Percentiles rank a stretch among this genome's conserved stretches.
Conservation (phyloP, 192 early-diverging fungal genomes). For the Mortierella alpina region DNA sequence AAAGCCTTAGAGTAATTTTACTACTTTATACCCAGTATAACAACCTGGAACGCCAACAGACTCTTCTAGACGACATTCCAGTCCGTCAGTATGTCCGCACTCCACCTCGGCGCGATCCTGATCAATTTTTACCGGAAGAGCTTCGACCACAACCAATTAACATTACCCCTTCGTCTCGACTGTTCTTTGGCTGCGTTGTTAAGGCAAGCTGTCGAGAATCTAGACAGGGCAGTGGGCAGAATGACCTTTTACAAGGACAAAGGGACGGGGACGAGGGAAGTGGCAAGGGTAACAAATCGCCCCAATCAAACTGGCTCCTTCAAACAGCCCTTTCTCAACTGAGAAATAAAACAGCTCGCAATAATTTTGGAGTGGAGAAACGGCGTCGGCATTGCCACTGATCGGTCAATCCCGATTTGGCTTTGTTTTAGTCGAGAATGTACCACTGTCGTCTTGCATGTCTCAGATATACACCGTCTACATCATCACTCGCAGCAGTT, state of each 20-base stretch:
- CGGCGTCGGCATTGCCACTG: too few relatives aligned
- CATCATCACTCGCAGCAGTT: too few relatives aligned
- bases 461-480: too few relatives aligned
- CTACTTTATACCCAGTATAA: conserved; percentile 10
- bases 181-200: conserved; percentile 34
- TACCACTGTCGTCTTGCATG: too few relatives aligned
- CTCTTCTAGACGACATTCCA: conserved; percentile 10
- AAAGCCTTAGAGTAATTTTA: conserved; percentile 24
- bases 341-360: conserved; percentile 16
- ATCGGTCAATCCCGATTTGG: too few relatives aligned
- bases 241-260: conserved; percentile 11
- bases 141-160: conserved; percentile 30
- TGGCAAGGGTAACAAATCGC: too few relatives aligned
- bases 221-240: too few relatives aligned
- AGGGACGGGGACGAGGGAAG: too few relatives aligned
- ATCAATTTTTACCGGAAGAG: conserved; percentile 23
- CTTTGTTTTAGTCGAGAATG: too few relatives aligned
- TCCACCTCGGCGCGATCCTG: conserved; percentile 24
- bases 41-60: conserved; percentile 13
- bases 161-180: conserved; percentile 28
- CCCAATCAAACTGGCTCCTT: conserved; percentile 2
- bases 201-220: conserved; percentile 19
- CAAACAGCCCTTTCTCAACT: conserved; percentile 7
- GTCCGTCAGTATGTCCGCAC: conserved; percentile 30
- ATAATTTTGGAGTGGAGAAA: too few relatives aligned